Conservation (phyloP, 768 basidiomycete species). For the Mycena indigotica region DNA sequence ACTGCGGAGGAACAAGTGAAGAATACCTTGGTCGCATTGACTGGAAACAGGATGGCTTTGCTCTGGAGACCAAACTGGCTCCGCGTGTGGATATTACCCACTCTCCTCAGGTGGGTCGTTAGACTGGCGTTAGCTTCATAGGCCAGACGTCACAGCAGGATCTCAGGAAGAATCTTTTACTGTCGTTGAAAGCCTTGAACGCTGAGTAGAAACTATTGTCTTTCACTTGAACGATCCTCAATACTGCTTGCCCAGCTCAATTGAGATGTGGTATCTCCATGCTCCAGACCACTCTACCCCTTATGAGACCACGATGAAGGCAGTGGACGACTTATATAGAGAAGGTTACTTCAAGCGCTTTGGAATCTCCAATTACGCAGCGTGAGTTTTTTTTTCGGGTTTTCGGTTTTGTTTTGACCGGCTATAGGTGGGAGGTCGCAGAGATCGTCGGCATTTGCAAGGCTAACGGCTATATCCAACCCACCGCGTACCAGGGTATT, state of each 20-base stretch:
- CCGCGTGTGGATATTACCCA: conserved; percentile 28
- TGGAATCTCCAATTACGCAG: conserved; percentile 62
- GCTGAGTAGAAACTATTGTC: conserved; percentile 41
- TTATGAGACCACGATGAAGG: conserved; percentile 56
- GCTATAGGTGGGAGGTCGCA: conserved; percentile 58
- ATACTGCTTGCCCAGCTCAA: conserved; percentile 40
- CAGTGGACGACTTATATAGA: conserved; percentile 55
- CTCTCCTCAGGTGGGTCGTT: conserved; percentile 31
- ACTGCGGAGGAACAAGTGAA: conserved; percentile 59
- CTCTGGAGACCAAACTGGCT: conserved; percentile 62
- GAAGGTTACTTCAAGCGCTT: conserved; percentile 64
- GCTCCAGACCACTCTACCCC: conserved; percentile 60
- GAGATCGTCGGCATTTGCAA: conserved; percentile 61
- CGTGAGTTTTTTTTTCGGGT: conserved; percentile 34
- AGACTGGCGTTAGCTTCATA: background rate
- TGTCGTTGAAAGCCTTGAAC: conserved; percentile 48
- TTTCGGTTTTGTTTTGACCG: conserved; percentile 11
- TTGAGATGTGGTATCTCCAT: conserved; percentile 60
- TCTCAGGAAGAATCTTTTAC: conserved; percentile 47
- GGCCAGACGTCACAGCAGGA: conserved; percentile 35
- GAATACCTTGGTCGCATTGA: conserved; percentile 53
- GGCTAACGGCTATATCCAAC: conserved; percentile 53
- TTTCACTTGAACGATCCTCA: background rate
- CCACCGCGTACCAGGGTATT: conserved; percentile 56
- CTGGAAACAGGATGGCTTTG: conserved; percentile 52